Percentiles rank a stretch among this genome's conserved stretches.
Evolutionary conservation across 2,329 filamentous ascomycete genomes (phyloP).

Genomic region (Cyclaneusma minus): DNA sequence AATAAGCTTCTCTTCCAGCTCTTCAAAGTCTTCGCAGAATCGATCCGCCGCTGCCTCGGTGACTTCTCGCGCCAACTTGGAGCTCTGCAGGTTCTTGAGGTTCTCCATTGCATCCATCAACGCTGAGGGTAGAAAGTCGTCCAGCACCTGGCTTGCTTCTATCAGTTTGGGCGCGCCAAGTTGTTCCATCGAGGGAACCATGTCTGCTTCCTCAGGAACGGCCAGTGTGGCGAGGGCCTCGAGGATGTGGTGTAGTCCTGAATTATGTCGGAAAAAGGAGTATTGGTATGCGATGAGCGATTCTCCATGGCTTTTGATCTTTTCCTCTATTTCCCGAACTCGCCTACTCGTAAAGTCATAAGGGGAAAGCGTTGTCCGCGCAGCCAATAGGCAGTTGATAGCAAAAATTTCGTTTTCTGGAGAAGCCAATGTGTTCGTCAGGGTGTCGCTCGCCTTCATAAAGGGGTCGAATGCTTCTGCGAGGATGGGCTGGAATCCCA

Average conservation of each 20-base stretch:
- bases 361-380: conserved; percentile 35
- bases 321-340: conserved; percentile 36
- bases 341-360: conserved; percentile 50
- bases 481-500: conserved; percentile 61
- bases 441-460: conserved; percentile 55
- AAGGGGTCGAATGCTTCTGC: conserved; percentile 76
- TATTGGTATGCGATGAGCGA: conserved; percentile 54
- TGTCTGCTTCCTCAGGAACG: no score
- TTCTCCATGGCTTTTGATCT: conserved; percentile 37
- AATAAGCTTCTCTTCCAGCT: conserved; percentile 44
- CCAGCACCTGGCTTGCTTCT: conserved; percentile 58
- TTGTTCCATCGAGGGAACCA: conserved; percentile 2
- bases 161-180: no score
- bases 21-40: conserved; percentile 77
- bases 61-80: conserved; percentile 54
- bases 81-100: conserved; percentile 57
- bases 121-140: conserved; percentile 84
- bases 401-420: conserved; percentile 53
- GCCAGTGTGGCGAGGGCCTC: conserved; percentile 27
- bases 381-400: conserved; percentile 53
- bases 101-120: conserved; percentile 84
- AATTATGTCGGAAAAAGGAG: conserved; percentile 55
- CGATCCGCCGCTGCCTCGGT: conserved; percentile 69
- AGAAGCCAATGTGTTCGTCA: conserved; percentile 42
- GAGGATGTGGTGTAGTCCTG: conserved; percentile 54